A percentile compares a stretch with the other conserved stretches of the same genome.
Evolutionary conservation across 306 rosid species (phyloP).

Genomic region (Fagus sylvatica): DNA sequence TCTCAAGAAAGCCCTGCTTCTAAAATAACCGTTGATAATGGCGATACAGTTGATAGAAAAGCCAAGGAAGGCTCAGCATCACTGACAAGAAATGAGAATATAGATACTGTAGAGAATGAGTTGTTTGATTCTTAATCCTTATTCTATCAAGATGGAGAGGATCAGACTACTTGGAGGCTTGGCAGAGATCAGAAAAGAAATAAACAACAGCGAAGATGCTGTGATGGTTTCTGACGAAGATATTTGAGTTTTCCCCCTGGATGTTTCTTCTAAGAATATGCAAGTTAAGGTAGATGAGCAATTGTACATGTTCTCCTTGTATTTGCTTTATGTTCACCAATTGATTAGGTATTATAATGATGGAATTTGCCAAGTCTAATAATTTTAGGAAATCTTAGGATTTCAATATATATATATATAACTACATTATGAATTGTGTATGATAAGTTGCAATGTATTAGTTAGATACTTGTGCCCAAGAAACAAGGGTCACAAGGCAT

Average conservation of each 20-base stretch:
- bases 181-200: not conserved
- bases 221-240: conserved; percentile 1
- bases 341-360: conserved; percentile 6
- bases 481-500: not conserved
- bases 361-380: not conserved
- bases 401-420: not conserved
- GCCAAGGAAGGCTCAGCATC: not conserved
- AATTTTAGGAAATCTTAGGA: not conserved
- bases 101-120: not conserved
- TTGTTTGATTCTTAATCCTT: not conserved
- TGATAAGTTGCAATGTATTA: not conserved
- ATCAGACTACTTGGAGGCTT: not conserved
- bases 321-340: not conserved
- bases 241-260: not conserved
- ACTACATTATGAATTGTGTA: too few relatives aligned
- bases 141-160: not conserved
- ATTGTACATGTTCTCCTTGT: not conserved
- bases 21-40: not conserved
- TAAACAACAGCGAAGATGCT: not conserved
- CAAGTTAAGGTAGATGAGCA: conserved; percentile 2
- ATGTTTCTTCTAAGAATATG: not conserved
- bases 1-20: not conserved
- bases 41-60: not conserved
- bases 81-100: not conserved
- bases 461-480: not conserved